Evolutionary conservation across 2,329 filamentous ascomycete genomes (phyloP), one percentile per base, ranked within the genome.

Genomic region (Neofusicoccum parvum): DNA sequence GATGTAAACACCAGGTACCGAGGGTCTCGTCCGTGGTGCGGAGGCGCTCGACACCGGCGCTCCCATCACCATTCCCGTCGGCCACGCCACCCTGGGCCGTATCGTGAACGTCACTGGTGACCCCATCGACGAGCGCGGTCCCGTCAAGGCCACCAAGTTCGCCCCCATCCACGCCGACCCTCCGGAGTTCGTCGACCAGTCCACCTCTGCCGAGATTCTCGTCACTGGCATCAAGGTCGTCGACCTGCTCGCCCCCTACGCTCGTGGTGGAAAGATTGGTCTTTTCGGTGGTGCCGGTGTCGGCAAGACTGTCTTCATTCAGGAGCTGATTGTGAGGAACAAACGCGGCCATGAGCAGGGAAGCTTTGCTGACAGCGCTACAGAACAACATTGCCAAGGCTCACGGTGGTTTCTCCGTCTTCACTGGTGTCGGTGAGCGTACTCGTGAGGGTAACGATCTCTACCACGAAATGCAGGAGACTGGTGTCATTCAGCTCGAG

Each of bases 401-500:
- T 76, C 95, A 99, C 87, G 95, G 95, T 96, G 95, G 95, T 96
- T 99, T 96, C 92, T 99, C 95, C 74, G 95, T 99, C 81, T 99
- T 99, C 91, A 97, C 93, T 80, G 95, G 95, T 94, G 95, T 99
- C 85, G 95, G 95, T 82, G 95, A 99, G 91, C 94, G 95, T 88
- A 99, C 95, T 81, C 95, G 95, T 92, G 95, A 99, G 90, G 95
- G 95, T 89, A 99, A 99, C 90, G 95, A 99, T 90, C 84, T 99
- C 88, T 99, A 99, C 91, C 94, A 99, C 86, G 95, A 99, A 89
- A 99, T 99, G 95, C 95, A 98, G 88, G 94, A 99, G 87, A 99
- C 95, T 74, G 92, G 92, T 80, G 95, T 99, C 88, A 99, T 99
- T 84, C 90, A 99, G 84, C 92, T 99, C 73, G 95, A 99, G 72